These are phyloP conservation scores for Camellia sinensis DNA, from an alignment of 148 eudicot species.

Conservation along the genomic window DNA sequence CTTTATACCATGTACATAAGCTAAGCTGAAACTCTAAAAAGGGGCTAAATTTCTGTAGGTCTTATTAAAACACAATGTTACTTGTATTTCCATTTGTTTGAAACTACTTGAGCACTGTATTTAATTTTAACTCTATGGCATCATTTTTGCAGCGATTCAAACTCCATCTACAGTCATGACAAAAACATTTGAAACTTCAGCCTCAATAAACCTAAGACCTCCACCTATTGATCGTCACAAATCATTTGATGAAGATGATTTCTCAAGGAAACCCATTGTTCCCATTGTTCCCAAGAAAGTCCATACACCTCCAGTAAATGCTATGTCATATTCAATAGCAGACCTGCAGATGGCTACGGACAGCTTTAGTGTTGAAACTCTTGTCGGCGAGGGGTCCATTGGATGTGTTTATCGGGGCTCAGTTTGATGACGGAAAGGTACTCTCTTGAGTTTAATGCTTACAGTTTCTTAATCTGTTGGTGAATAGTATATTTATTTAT, in stretches of 20 bases:
- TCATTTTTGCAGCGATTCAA: conserved; percentile 41
- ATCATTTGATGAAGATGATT: conserved; percentile 75
- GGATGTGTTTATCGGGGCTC: conserved; percentile 88
- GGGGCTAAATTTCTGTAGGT: background rate
- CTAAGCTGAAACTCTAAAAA: background rate
- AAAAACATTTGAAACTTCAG: conserved; percentile 49
- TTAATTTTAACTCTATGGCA: background rate
- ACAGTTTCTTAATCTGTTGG: background rate
- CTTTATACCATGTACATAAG: background rate
- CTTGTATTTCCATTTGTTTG: background rate
- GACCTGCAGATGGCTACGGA: conserved; percentile 92
- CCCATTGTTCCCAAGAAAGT: conserved; percentile 66
- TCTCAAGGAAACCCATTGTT: conserved; percentile 52
- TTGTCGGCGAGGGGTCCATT: conserved; percentile 84
- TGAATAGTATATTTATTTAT: background rate
- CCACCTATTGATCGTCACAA: conserved; percentile 69
- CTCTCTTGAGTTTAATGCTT: background rate
- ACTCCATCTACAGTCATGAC: conserved; percentile 44
- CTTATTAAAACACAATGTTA: background rate
- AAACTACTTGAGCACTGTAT: background rate
- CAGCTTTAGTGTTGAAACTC: conserved; percentile 77
- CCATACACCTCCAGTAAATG: conserved; percentile 49
- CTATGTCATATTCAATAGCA: conserved; percentile 77
- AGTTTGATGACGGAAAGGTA: conserved; percentile 86
- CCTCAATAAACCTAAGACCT: conserved; percentile 57